Conservation (phyloP, 192 early-diverging fungal species). For the Coemansia umbellata region DNA sequence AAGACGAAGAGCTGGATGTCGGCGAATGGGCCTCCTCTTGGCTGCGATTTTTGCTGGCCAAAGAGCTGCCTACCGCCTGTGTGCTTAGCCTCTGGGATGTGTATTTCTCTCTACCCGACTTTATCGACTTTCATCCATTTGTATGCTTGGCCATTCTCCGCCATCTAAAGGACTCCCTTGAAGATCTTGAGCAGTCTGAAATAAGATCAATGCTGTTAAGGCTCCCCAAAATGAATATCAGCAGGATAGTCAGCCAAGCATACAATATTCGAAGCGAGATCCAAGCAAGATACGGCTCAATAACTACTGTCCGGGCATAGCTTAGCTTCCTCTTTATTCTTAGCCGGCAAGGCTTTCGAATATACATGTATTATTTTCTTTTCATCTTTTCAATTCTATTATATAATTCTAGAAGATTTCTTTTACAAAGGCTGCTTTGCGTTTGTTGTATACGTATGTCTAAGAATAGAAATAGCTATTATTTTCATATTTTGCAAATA, state of each 20-base stretch:
- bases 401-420: not conserved
- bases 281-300: slow-evolving; percentile 52
- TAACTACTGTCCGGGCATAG: not conserved
- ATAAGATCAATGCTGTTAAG: slow-evolving; percentile 78
- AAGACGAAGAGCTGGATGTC: slow-evolving; percentile 89
- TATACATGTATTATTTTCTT: not conserved
- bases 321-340: not conserved
- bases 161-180: slow-evolving; percentile 71
- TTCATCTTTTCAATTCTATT: not conserved
- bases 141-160: slow-evolving; percentile 83
- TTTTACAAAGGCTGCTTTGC: not conserved
- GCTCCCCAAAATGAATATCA: slow-evolving; percentile 70
- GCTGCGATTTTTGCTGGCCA: slow-evolving; percentile 73
- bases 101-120: slow-evolving; percentile 76
- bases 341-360: not conserved
- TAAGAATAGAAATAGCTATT: not conserved
- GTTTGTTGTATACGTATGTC: not conserved
- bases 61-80: slow-evolving; percentile 79
- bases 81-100: slow-evolving; percentile 84
- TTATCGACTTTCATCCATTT: slow-evolving; percentile 77
- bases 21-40: slow-evolving; percentile 84
- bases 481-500: not conserved
- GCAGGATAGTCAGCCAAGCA: slow-evolving; percentile 65
- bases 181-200: slow-evolving; percentile 88
- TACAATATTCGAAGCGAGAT: slow-evolving; percentile 67